These are phyloP conservation scores for Penicillium silybi DNA, from an alignment of 495 filamentous ascomycete species.

Conservation along the genomic window DNA sequence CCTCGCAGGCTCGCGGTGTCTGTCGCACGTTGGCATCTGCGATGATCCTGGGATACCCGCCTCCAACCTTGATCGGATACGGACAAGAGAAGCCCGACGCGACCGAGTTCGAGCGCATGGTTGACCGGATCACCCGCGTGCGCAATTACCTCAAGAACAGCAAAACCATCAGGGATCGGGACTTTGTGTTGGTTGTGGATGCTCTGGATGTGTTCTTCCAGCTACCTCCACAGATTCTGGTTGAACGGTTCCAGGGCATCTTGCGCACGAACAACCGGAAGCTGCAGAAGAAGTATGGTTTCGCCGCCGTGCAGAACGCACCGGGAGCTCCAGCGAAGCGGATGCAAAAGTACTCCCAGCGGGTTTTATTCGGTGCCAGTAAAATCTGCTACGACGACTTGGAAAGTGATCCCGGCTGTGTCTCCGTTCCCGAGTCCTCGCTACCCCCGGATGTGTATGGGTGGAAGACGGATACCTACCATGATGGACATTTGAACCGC, in stretches of 20 bases:
- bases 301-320: constrained; percentile 26
- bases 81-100: constrained; percentile 26
- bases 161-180: constrained; percentile 48
- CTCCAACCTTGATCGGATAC: constrained; percentile 53
- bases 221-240: constrained; percentile 54
- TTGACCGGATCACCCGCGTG: constrained; percentile 47
- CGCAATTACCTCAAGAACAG: constrained; percentile 50
- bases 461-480: constrained; percentile 45
- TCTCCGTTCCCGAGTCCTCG: constrained; percentile 50
- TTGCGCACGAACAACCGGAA: constrained; percentile 46
- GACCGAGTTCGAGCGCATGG: constrained; percentile 32
- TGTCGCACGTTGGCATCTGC: constrained; percentile 59
- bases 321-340: constrained; percentile 21
- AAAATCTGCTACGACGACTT: constrained; percentile 53
- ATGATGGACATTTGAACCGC: constrained; percentile 37
- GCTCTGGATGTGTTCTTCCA: constrained; percentile 59
- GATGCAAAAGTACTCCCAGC: constrained; percentile 50
- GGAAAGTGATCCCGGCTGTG: constrained; percentile 47
- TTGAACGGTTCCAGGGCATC: constrained; percentile 51
- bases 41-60: constrained; percentile 59
- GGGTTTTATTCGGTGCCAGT: constrained; percentile 57
- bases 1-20: constrained; percentile 34
- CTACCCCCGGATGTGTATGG: constrained; percentile 57
- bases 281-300: constrained; percentile 46
- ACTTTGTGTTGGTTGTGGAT: constrained; percentile 59